Conservation (phyloP, 2,329 filamentous ascomycete genomes). For the Neophaeococcomyces aloes region DNA sequence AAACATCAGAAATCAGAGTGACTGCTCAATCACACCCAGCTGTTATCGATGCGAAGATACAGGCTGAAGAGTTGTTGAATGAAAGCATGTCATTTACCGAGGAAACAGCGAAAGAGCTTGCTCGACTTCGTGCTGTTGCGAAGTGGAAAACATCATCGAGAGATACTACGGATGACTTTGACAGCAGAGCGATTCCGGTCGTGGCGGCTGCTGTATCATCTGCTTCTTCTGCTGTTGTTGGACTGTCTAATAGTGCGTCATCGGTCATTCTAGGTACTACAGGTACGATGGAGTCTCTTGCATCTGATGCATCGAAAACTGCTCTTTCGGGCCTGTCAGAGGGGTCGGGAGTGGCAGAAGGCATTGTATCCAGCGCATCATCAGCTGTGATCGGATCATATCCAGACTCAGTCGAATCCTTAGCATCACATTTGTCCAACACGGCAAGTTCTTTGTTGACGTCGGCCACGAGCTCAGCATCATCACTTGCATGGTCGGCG, state of each 20-base stretch:
- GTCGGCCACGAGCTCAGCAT: constrained; percentile 4
- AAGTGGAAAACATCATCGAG: constrained; percentile 68
- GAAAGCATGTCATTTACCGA: constrained; percentile 72
- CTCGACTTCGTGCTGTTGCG: constrained; percentile 69
- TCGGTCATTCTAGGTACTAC: constrained; percentile 20
- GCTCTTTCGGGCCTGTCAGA: constrained; percentile 9
- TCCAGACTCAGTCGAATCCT: constrained; percentile 20
- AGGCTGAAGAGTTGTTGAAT: constrained; percentile 60
- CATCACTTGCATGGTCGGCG: constrained; percentile 8
- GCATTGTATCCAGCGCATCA: constrained; percentile 6
- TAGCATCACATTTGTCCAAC: constrained; percentile 18
- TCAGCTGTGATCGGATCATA: constrained; percentile 7
- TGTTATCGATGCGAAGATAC: constrained; percentile 56
- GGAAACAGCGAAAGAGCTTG: constrained; percentile 67
- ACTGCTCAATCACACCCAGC: constrained; percentile 64
- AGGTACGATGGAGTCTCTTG: constrained; percentile 24
- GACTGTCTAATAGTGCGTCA: constrained; percentile 21
- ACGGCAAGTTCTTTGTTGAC: background rate
- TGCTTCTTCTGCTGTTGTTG: constrained; percentile 23
- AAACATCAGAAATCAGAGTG: constrained; percentile 70
- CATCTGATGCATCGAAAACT: constrained; percentile 21
- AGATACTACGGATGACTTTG: constrained; percentile 71
- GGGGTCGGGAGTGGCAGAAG: background rate
- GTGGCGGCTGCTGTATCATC: constrained; percentile 36
- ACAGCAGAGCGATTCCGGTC: constrained; percentile 50